Evolutionary conservation across 1,139 yeast genomes (phyloP), one percentile per base, ranked within the genome.

Genomic region (Yamadazyma siamensis): DNA sequence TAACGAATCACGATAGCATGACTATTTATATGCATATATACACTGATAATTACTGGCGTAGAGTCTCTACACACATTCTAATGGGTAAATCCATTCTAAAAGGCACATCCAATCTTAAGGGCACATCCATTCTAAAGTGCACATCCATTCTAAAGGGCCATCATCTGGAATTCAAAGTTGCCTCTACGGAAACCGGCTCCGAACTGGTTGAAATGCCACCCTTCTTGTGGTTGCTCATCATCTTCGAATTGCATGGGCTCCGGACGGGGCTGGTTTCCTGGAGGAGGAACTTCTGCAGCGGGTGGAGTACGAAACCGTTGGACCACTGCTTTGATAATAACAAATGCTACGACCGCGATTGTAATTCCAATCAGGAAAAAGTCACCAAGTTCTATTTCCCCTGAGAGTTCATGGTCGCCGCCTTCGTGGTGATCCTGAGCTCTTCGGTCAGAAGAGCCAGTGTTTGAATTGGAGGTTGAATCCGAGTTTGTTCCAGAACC

Each of bases 361-460:
- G 65, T 56, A 23, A 61, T 32, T 9, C 50, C 51, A 19, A 65
- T 50, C 3, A 62, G 58, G 17, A 65, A 34, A 33, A 23, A 60
- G 19, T 60, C 62, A 13, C 29, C 30, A 13, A 54, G 31, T 21
- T 56, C 65, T 32, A 54, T 52, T 10, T 50, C 61, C 15, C 56
- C 60, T 15, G 49, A 10, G 26, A 31, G 6, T 21, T 32, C 43
- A 28, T 33, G 43, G 7, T 44, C 35, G 0, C 40, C 40, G 4
- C 69, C 69, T 35, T 61, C 65, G 30, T 62, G 69, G 25, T 65
- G 71, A 1, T 63, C 59, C 20, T 46, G 46, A 1, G 71, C 70
- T 32, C 54, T 46, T 9, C 49, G 41, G 10, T 31, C 28, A 10
- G 20, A 8, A 8, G 20, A 18, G 7, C 20, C 20, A 18, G 10